phyloP scores from a whole-genome alignment of 2,329 filamentous ascomycete genomes.

The Pseudogymnoascus sp. region DNA sequence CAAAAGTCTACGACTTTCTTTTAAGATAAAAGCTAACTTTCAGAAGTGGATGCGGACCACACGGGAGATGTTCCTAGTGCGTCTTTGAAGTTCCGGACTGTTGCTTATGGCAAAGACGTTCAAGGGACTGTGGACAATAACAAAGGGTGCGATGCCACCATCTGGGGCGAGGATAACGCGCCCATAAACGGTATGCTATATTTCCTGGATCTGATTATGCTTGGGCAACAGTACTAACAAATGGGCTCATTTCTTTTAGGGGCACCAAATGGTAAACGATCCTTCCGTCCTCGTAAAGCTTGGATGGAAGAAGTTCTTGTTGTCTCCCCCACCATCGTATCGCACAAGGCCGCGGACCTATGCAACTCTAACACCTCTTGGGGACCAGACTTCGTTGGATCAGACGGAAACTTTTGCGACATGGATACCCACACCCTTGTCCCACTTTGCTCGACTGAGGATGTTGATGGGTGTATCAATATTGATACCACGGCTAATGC shows the following conservation, averaged over 20 bases:
- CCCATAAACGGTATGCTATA: neutral
- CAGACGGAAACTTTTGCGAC: neutral
- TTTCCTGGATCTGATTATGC: neutral
- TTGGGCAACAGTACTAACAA: neutral
- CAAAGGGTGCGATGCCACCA: neutral
- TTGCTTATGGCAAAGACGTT: neutral
- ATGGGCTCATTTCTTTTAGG: neutral
- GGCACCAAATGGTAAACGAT: neutral
- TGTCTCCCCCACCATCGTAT: neutral
- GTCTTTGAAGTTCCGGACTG: neutral
- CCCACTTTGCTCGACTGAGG: neutral
- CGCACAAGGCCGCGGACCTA: neutral
- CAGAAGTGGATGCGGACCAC: neutral
- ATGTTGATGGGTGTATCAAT: neutral
- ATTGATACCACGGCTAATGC: neutral
- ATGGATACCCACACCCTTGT: neutral
- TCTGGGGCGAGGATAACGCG: neutral
- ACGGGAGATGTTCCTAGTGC: neutral
- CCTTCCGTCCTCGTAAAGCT: neutral
- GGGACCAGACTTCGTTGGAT: neutral
- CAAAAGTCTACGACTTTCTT: neutral
- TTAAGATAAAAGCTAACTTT: neutral
- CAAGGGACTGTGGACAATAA: neutral
- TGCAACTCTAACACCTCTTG: neutral
- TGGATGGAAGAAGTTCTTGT: neutral